Evolutionary conservation across 2,329 filamentous ascomycete species (phyloP), one percentile per base, ranked within the genome.

Genomic region (Ilyonectria destructans): DNA sequence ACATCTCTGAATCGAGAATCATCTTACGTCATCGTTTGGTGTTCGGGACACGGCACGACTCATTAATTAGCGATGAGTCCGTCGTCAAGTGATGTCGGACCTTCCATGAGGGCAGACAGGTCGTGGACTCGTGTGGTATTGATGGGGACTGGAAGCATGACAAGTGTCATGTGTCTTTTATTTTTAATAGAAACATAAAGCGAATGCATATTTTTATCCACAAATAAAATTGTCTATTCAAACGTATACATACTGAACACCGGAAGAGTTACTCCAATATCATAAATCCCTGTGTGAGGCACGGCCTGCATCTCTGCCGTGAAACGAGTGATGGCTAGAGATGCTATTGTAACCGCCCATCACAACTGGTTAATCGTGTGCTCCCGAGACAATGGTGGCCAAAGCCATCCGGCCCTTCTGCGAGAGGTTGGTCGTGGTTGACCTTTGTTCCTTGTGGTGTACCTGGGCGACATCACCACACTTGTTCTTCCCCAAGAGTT

Each of bases 161-260:
- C 40, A 43, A 51, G 48, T 31, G 48, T 31, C 48, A 8, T 51
- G 26, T 9, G 9, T n/a, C n/a, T 52, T 19, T 4, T 6, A 8
- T 2, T n/a, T 7, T 17, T n/a, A n/a, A n/a, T 6, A 43, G 17
- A n/a, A n/a, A 43, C n/a, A 8, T 43, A 2, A 6, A 43, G 40
- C n/a, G 15, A 17, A 43, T n/a, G 40, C 2, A 17, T 12, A 8
- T 10, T 12, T 33, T 13, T 8, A 0, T 33, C 15, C 6, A 37
- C 12, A 54, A 2, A 12, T 15, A n/a, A 54, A 15, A 7, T 12
- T 3, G 15, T 54, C 31, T 59, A 73, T 69, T 66, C 43, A 73
- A 74, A 73, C 74, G 58, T 52, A 40, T 65, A 43, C 35, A 64
- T 43, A 48, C 56, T 60, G 51, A 71, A 40, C 49, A 15, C 10